These are phyloP conservation scores for Populus tomentosa DNA, from an alignment of 441 rosid species.

Conservation along the genomic window DNA sequence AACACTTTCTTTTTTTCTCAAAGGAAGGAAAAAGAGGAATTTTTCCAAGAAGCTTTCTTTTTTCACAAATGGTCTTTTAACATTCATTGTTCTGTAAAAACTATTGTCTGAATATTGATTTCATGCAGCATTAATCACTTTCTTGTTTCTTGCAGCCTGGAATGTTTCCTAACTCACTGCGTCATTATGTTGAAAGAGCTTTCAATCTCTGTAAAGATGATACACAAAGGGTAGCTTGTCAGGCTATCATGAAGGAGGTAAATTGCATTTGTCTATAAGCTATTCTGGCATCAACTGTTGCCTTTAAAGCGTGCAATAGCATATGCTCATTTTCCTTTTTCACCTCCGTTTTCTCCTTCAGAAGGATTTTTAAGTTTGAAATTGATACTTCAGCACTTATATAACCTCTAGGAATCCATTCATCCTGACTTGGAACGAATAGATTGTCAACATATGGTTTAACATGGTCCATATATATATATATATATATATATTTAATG, in stretches of 20 bases:
- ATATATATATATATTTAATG: not conserved
- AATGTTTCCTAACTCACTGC: constrained; percentile 65
- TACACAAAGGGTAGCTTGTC: constrained; percentile 58
- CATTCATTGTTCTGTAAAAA: not conserved
- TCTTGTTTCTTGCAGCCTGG: constrained; percentile 51
- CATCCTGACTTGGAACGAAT: not conserved
- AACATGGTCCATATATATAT: not conserved
- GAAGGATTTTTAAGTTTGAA: constrained; percentile 7
- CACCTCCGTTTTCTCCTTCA: not conserved
- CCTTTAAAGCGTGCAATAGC: too few species aligned
- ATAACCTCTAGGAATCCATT: not conserved
- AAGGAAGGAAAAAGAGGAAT: not conserved
- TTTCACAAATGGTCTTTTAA: not conserved
- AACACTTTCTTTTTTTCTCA: not conserved
- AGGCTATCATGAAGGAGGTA: constrained; percentile 74
- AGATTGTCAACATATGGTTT: not conserved
- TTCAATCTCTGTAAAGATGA: constrained; percentile 78
- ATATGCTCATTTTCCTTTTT: not conserved
- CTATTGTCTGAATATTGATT: constrained; percentile 1
- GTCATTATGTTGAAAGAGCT: constrained; percentile 87
- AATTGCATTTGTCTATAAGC: constrained; percentile 9
- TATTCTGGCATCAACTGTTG: too few species aligned
- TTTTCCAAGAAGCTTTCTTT: not conserved
- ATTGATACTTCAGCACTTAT: not conserved
- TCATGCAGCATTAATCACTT: not conserved